Percentiles rank a stretch among this genome's conserved stretches.
These are phyloP conservation scores for Phoma sp. DNA, from an alignment of 2,329 filamentous ascomycete genomes.

Conservation along the genomic window DNA sequence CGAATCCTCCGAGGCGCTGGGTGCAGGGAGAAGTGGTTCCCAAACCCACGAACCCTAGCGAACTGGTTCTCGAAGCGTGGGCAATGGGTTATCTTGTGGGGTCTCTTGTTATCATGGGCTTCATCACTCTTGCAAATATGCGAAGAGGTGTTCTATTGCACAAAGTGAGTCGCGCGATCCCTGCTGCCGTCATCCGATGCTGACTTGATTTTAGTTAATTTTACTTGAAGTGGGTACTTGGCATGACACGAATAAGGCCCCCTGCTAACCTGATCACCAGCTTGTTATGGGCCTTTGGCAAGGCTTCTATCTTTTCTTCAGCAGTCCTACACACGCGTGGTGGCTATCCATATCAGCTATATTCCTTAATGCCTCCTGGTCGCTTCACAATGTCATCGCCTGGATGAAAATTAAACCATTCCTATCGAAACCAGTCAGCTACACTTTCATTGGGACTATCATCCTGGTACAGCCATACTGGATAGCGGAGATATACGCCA, in stretches of 20 bases:
- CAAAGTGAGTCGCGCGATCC: slow-evolving; percentile 42
- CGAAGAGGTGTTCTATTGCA: slow-evolving; percentile 54
- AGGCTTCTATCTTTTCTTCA: slow-evolving; percentile 65
- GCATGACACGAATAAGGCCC: background rate
- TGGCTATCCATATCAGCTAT: slow-evolving; percentile 67
- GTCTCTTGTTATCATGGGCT: slow-evolving; percentile 55
- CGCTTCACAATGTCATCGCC: slow-evolving; percentile 68
- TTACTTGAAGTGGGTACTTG: slow-evolving; percentile 51
- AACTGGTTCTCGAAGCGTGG: slow-evolving; percentile 50
- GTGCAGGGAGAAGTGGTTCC: slow-evolving; percentile 26
- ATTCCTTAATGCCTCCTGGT: slow-evolving; percentile 67
- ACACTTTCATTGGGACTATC: slow-evolving; percentile 65
- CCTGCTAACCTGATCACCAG: slow-evolving; percentile 40
- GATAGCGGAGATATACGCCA: slow-evolving; percentile 69
- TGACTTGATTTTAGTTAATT: slow-evolving; percentile 48
- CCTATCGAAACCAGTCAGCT: slow-evolving; percentile 56
- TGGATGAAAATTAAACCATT: slow-evolving; percentile 72
- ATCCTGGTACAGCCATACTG: slow-evolving; percentile 67
- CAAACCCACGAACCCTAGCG: slow-evolving; percentile 40
- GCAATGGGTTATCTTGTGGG: slow-evolving; percentile 50
- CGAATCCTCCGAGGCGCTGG: slow-evolving; percentile 17
- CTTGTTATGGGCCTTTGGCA: slow-evolving; percentile 63
- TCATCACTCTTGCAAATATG: slow-evolving; percentile 58
- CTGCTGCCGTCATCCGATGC: slow-evolving; percentile 4
- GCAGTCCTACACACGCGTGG: slow-evolving; percentile 65